A percentile compares a stretch with the other conserved stretches of the same genome.
Conservation (phyloP, 805 yeast genomes). For the Saccharomycopsis selenospora region DNA sequence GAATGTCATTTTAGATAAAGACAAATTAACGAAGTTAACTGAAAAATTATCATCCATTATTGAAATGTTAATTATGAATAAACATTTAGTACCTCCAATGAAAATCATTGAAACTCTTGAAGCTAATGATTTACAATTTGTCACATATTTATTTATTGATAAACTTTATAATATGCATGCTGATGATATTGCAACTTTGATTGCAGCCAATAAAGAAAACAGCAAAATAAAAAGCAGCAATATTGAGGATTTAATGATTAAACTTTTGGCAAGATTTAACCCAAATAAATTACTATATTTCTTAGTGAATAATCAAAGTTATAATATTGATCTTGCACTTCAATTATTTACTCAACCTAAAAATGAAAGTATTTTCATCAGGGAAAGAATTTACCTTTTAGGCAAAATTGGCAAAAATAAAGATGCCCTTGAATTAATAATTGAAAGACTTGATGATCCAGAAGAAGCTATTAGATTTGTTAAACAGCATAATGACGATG, state of each 20-base stretch:
- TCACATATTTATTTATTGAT: constrained; percentile 62
- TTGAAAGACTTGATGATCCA: constrained; percentile 73
- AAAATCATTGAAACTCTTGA: constrained; percentile 43
- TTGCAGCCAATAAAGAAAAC: background rate
- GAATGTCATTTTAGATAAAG: background rate
- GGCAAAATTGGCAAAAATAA: constrained; percentile 77
- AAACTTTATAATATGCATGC: constrained; percentile 46
- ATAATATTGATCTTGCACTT: constrained; percentile 67
- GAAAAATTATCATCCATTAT: constrained; percentile 39
- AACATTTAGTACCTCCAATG: constrained; percentile 57
- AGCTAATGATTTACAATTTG: constrained; percentile 33
- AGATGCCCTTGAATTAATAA: constrained; percentile 69
- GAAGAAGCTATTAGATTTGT: constrained; percentile 77
- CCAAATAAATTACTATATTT: constrained; percentile 45
- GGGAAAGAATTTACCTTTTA: constrained; percentile 74
- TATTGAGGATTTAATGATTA: constrained; percentile 62
- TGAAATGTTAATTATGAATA: constrained; percentile 48
- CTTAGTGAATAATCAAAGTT: constrained; percentile 51
- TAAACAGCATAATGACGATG: constrained; percentile 44
- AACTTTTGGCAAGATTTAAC: constrained; percentile 32
- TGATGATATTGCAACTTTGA: constrained; percentile 7
- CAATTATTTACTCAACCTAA: constrained; percentile 46
- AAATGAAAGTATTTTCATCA: constrained; percentile 36
- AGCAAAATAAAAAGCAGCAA: constrained; percentile 21
- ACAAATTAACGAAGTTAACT: constrained; percentile 36